These are phyloP conservation scores for Yamadazyma ubonensis DNA, from an alignment of 805 yeast species.

Conservation along the genomic window DNA sequence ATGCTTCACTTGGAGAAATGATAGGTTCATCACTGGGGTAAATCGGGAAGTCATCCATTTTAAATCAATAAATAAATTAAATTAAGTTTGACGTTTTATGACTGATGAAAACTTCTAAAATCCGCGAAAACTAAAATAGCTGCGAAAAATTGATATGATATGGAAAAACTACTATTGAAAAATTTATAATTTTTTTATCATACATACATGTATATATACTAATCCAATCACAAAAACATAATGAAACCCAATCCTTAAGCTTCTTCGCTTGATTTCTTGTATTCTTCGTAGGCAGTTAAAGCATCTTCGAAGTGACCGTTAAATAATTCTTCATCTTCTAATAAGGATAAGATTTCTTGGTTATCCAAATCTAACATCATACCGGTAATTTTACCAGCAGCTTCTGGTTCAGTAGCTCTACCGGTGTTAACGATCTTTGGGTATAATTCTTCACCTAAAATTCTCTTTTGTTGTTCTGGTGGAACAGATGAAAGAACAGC, in stretches of 20 bases:
- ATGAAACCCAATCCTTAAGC: constrained; percentile 8
- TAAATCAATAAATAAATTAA: not conserved
- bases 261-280: constrained; percentile 54
- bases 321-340: constrained; percentile 87
- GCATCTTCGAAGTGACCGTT: constrained; percentile 93
- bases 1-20: constrained; percentile 31
- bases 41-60: constrained; percentile 13
- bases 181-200: constrained; percentile 20
- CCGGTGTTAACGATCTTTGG: constrained; percentile 85
- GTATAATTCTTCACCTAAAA: constrained; percentile 96
- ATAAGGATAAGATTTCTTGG: constrained; percentile 81
- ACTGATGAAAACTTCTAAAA: not conserved
- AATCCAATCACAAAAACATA: constrained; percentile 21
- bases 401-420: constrained; percentile 85
- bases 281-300: constrained; percentile 87
- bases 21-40: constrained; percentile 21
- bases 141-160: constrained; percentile 1
- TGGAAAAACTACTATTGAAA: constrained; percentile 7
- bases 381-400: constrained; percentile 98
- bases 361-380: constrained; percentile 96
- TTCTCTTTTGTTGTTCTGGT: constrained; percentile 93
- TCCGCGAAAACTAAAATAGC: not conserved
- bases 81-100: not conserved
- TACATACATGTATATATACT: constrained; percentile 22
- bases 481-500: constrained; percentile 63